Evolutionary conservation across 129 eudicot genomes (phyloP), one percentile per base, ranked within the genome.

Genomic region (Scalesia atractyloides): DNA sequence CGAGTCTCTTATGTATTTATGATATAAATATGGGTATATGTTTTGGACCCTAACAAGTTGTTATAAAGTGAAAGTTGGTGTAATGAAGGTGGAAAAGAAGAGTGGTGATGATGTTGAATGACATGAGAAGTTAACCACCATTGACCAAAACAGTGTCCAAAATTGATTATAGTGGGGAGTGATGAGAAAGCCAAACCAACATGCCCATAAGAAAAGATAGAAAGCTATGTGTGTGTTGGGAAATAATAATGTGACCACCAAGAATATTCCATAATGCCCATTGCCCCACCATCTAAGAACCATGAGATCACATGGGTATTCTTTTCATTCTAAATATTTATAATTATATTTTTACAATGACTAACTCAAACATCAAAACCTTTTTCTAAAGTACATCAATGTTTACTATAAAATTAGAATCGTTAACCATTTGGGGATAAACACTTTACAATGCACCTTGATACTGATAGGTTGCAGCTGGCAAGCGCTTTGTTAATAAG

Each of bases 161-260:
- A 56, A 57, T 67, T 56, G 68, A 76, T 76, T 67, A 67, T 67
- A 68, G 61, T 74, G 65, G 72, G 14, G 69, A 57, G 74, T 76
- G 69, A 76, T 68, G 62, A 76, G 59, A 75, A 76, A 76, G 80
- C 80, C 74, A 68, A 66, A 76, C 60, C 41, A 68, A 66, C 69
- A 76, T 76, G 73, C 60, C 74, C 58, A 44, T 18, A 44, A 60
- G 39, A 59, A 44, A 76, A 18, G 19, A 66, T 24, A 24, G 34
- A 67, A 76, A 76, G 59, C 73, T 76, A 53, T 65, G 20, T 73
- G 56, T 73, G 12, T 62, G 67, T 57, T 72, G 57, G 67, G 67
- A 57, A 57, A 65, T 39, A 52, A 47, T 63, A 36, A 52, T 74
- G 72, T 52, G 80, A 50, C 80, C 74, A 76, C 51, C 48, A 57